A percentile compares a stretch with the other conserved stretches of the same genome.
phyloP scores from a whole-genome alignment of 352 stramenopile species.

The Phytophthora podocarpi region DNA sequence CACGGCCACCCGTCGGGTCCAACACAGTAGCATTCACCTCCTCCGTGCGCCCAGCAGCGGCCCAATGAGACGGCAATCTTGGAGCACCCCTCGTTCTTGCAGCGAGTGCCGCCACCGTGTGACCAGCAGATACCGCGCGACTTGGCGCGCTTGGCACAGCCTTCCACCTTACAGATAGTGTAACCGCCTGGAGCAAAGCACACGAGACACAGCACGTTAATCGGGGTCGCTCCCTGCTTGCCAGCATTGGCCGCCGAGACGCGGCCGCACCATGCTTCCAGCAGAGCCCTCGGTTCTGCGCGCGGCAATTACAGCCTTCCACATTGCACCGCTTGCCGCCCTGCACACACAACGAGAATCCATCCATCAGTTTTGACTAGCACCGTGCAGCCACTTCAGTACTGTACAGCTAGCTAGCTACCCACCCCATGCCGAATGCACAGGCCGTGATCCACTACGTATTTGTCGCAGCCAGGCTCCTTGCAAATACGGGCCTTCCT shows the following conservation, averaged over 20 bases:
- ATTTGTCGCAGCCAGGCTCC: slow-evolving; percentile 52
- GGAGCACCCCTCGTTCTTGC: slow-evolving; percentile 50
- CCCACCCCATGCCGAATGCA: slow-evolving; percentile 43
- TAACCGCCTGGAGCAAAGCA: slow-evolving; percentile 36
- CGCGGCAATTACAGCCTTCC: slow-evolving; percentile 55
- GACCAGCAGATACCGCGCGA: slow-evolving; percentile 85
- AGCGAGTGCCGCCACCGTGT: slow-evolving; percentile 76
- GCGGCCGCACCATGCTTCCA: slow-evolving; percentile 28
- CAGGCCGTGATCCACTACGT: slow-evolving; percentile 63
- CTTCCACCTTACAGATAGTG: slow-evolving; percentile 54
- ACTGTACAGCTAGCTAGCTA: no score
- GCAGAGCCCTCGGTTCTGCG: slow-evolving; percentile 57
- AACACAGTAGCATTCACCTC: slow-evolving; percentile 30
- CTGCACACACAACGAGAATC: slow-evolving; percentile 6
- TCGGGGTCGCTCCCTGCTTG: neutral
- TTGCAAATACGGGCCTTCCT: slow-evolving; percentile 58
- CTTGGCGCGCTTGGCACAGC: slow-evolving; percentile 71
- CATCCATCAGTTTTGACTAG: neutral
- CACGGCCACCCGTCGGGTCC: neutral
- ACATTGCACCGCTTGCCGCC: slow-evolving; percentile 60
- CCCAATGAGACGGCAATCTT: slow-evolving; percentile 66
- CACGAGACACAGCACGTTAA: neutral
- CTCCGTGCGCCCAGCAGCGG: slow-evolving; percentile 60
- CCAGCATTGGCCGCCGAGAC: no score
- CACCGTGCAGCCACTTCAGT: neutral